A percentile compares a stretch with the other conserved stretches of the same genome.
phyloP scores from a whole-genome alignment of 208 protist species.

The Leishmania tropica region DNA sequence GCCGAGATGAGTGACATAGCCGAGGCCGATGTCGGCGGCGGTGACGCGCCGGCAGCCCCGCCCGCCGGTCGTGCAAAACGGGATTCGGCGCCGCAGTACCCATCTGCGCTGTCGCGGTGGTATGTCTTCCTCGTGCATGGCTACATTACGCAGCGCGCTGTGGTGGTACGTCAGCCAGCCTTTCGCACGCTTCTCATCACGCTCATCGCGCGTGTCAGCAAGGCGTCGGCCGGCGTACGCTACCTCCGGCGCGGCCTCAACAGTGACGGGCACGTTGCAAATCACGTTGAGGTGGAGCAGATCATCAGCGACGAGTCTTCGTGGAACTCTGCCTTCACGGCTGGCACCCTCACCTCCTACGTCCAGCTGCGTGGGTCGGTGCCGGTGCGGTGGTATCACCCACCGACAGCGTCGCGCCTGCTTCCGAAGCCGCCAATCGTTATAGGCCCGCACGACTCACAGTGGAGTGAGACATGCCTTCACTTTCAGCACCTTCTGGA shows the following conservation, averaged over 20 bases:
- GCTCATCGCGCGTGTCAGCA: conserved; percentile 93
- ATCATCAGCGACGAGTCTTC: conserved; percentile 74
- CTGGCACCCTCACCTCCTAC: conserved; percentile 58
- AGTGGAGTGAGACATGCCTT: conserved; percentile 60
- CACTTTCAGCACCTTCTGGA: conserved; percentile 94
- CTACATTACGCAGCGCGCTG: conserved; percentile 34
- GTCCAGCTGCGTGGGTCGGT: conserved; percentile 89
- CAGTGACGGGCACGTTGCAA: conserved; percentile 79
- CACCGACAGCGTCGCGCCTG: conserved; percentile 36
- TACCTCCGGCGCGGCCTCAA: conserved; percentile 96
- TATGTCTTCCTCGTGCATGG: conserved; percentile 40
- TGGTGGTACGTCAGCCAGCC: conserved; percentile 26
- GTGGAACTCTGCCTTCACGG: conserved; percentile 24
- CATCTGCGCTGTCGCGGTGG: conserved; percentile 28
- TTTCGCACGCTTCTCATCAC: conserved; percentile 59
- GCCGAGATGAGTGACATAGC: background rate
- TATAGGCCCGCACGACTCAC: conserved; percentile 39
- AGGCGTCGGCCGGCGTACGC: conserved; percentile 93
- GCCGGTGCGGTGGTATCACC: conserved; percentile 86
- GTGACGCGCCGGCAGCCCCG: background rate
- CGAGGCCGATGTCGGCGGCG: background rate
- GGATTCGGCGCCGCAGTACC: conserved; percentile 21
- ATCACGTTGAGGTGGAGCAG: conserved; percentile 92
- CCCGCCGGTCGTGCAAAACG: background rate
- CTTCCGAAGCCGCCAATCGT: conserved; percentile 91